Evolutionary conservation across 2,329 filamentous ascomycete species (phyloP), one percentile per base, ranked within the genome.

Genomic region (Aspergillus tubingensis): DNA sequence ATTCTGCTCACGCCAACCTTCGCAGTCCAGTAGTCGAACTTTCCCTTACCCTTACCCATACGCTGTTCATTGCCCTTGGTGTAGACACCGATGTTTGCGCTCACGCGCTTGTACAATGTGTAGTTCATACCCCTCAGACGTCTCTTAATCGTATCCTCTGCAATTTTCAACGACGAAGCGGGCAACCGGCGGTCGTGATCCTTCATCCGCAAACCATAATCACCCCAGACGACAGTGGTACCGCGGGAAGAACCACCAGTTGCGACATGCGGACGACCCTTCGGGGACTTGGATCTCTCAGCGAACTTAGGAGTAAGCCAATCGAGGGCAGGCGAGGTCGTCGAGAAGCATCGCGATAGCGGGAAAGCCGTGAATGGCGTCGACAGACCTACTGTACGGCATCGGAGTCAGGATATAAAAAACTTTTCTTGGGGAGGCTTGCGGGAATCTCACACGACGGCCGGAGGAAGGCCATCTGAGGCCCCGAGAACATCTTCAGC

Each of bases 31-130:
- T 96, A 91, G 76, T 99, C 95, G 74, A 99, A 98, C 64, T 89
- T 91, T 69, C 95, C 95, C 77, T 99, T 99, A 79, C 95, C 95
- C 80, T 98, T 99, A 76, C 95, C 95, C 96, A 99, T 99, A 85
- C 95, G 90, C 76, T 92, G 90, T 80, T 99, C 95, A 72, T 98
- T 99, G 60, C 95, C 95, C 76, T 90, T 95, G 60, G 92, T 89
- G 77, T 95, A 99, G 21, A 99, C 96, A 74, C 94, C 95, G 67
- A 98, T 90, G 74, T 96, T 96, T 66, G 93, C 95, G 70, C 87
- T 88, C 55, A 98, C 89, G 64, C 95, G 86, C 81, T 92, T 96
- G 80, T 96, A 99, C 50, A 99, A 77, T 58, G 92, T 88, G 77
- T 96, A 99, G 72, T 92, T 92, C 84, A 96, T 88, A 49, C 95